Percentiles rank a stretch among this genome's conserved stretches.
Evolutionary conservation across 108 stramenopile genomes (phyloP).

Genomic region (Pinguiococcus pyrenoidosus): DNA sequence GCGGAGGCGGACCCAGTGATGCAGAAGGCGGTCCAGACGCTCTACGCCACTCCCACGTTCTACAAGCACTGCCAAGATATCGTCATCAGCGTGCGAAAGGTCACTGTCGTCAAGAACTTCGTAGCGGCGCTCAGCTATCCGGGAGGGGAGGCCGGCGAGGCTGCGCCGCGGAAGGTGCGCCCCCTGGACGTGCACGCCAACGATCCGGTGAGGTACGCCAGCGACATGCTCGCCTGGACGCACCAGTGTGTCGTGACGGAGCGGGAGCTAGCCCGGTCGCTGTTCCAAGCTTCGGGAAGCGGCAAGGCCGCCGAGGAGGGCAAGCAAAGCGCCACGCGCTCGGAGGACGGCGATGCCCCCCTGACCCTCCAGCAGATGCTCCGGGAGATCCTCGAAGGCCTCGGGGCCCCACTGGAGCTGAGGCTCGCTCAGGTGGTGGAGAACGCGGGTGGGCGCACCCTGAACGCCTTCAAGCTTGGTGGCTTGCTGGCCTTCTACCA

Average conservation of each 20-base stretch:
- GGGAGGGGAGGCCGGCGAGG: no score
- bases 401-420: no score
- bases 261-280: slow-evolving; percentile 9
- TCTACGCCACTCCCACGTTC: slow-evolving; percentile 13
- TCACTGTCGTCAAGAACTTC: slow-evolving; percentile 12
- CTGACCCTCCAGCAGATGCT: no score
- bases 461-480: no score
- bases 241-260: slow-evolving; percentile 26
- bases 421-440: no score
- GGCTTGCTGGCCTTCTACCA: no score
- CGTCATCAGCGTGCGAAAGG: slow-evolving; percentile 17
- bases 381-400: no score
- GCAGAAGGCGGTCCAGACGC: slow-evolving; percentile 10
- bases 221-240: slow-evolving; percentile 27
- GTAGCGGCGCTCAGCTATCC: slow-evolving; percentile 15
- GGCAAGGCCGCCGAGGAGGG: no score
- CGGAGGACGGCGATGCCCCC: no score
- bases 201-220: slow-evolving; percentile 17
- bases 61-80: slow-evolving; percentile 26
- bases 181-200: slow-evolving; percentile 21
- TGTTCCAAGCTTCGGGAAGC: no score
- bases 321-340: no score
- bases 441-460: no score
- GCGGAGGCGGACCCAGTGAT: background rate
- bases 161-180: slow-evolving; percentile 3